These are phyloP conservation scores for Diutina ranongensis DNA, from an alignment of 1,139 yeast genomes.

Conservation along the genomic window DNA sequence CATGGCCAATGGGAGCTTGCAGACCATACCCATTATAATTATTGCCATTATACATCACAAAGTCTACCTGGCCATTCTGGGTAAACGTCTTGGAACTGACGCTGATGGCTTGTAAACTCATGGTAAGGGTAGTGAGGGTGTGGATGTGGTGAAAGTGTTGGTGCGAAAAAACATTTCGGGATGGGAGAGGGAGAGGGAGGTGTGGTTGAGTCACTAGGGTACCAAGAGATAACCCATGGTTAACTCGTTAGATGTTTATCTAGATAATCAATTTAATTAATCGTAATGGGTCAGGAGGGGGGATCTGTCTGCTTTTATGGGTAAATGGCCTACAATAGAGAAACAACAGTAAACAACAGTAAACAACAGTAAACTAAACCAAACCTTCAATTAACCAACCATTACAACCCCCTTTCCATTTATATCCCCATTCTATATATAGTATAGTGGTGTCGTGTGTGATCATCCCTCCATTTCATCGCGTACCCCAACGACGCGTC, in stretches of 20 bases:
- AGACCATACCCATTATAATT: constrained; percentile 8
- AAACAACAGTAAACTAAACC: too few species aligned
- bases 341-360: too few species aligned
- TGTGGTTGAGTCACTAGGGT: background rate
- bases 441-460: too few species aligned
- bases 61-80: constrained; percentile 4
- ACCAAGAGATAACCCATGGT: too few species aligned
- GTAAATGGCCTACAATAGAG: too few species aligned
- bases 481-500: background rate
- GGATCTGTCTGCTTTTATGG: too few species aligned
- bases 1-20: constrained; percentile 26
- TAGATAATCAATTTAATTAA: too few species aligned
- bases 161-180: background rate
- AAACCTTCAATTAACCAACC: too few species aligned
- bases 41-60: constrained; percentile 6
- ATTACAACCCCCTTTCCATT: too few species aligned
- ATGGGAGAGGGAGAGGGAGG: background rate
- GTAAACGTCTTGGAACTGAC: constrained; percentile 1
- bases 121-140: background rate
- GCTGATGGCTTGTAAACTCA: constrained; percentile 1
- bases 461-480: background rate
- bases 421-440: too few species aligned
- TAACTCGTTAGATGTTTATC: too few species aligned
- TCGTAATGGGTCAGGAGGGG: too few species aligned
- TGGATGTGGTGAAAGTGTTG: background rate